Base-by-base conservation (phyloP, 805 yeast species). In the Ogataea philodendri region DNA sequence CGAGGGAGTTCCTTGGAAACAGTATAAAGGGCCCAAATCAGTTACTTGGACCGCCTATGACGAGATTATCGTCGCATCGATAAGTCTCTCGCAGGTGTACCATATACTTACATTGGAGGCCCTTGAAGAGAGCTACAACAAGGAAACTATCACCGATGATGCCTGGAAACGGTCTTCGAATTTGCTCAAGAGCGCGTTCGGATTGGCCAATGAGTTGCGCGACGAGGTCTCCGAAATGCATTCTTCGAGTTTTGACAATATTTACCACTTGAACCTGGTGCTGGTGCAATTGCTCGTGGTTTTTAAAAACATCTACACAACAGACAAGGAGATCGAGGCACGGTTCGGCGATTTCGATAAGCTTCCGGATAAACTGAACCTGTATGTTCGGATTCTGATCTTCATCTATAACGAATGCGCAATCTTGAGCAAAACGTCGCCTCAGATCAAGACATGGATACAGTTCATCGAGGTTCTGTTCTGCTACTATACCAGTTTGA, bases 401-500 rank as follows among this genome's bases (percentile, higher is more conserved):
- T 54, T 45, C 29, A 45, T 51, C 15, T 30, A 53, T 26, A 53
- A 53, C 22, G 54, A 53, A 29, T 30, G 37, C 10, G n/a, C 33
- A 3, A 34, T 45, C 4, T 19, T 51, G 4, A 23, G 15, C 7
- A 28, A 13, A 7, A 29, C 16, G 22, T 18, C 26, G 3, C 9
- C 10, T 19, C 17, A 22, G 19, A 24, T 34, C 14, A 13, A 28
- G 14, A 24, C 28, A 11, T 16, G 43, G 14, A 23, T 35, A 15
- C 11, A 24, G 3, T 49, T 44, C 26, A 25, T 53, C 7, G 53
- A 55, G 13, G 30, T 50, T 7, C 9, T 51, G 4, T 51, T 45
- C 11, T 52, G 58, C 26, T 57, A 54, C 40, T 59, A 52, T 26
- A 29, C 41, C 15, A 41, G 51, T 15, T 29, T 58, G n/a, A 46